phyloP scores from a whole-genome alignment of 2,329 filamentous ascomycete species.

The Aspergillus piperis region DNA sequence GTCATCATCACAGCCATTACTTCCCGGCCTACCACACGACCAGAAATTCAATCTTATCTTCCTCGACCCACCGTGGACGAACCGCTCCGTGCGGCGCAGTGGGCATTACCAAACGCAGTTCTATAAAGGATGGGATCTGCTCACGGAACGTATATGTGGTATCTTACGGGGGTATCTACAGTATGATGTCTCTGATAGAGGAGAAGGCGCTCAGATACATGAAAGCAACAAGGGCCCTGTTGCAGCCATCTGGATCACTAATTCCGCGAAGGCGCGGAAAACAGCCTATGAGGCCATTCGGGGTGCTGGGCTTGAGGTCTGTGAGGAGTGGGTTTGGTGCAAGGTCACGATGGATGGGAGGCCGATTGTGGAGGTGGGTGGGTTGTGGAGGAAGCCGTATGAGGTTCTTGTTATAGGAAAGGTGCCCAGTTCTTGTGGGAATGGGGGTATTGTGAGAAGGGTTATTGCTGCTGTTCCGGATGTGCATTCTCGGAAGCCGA shows the following conservation, averaged over 20 bases:
- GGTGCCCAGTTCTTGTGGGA: too few species aligned
- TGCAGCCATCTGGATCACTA: constrained; percentile 64
- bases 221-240: constrained; percentile 28
- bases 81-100: constrained; percentile 59
- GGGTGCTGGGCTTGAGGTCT: constrained; percentile 50
- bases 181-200: neutral
- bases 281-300: constrained; percentile 48
- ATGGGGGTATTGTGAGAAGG: constrained; percentile 42
- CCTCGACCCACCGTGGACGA: constrained; percentile 66
- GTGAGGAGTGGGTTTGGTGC: constrained; percentile 66
- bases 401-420: constrained; percentile 57
- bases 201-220: too few species aligned
- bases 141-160: constrained; percentile 41
- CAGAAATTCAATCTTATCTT: constrained; percentile 60
- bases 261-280: constrained; percentile 53
- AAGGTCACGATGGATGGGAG: constrained; percentile 59
- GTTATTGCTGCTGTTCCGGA: constrained; percentile 63
- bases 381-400: constrained; percentile 62
- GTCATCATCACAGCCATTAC: constrained; percentile 7
- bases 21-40: constrained; percentile 26
- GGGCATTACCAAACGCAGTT: constrained; percentile 47
- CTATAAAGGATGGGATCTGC: constrained; percentile 30
- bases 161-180: constrained; percentile 49
- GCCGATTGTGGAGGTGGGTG: constrained; percentile 54
- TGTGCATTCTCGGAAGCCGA: constrained; percentile 66